phyloP scores from a whole-genome alignment of 2,329 filamentous ascomycete species.

The Aspergillus alliaceus region DNA sequence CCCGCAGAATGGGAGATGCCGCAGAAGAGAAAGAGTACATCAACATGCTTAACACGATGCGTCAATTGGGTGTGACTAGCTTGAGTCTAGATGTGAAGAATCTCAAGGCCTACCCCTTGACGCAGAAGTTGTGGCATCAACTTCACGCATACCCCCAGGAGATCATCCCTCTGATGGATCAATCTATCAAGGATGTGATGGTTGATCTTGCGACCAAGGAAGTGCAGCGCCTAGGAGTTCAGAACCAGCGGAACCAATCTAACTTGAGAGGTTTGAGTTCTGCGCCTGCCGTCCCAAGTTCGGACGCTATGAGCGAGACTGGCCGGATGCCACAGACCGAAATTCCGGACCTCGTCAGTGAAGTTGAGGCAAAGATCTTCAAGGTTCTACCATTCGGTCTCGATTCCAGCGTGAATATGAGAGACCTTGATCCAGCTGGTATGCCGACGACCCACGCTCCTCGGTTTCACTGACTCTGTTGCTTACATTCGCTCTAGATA shows the following conservation, averaged over 20 bases:
- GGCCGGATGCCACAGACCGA: constrained; percentile 35
- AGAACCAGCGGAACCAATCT: constrained; percentile 48
- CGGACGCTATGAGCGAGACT: constrained; percentile 62
- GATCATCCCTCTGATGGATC: constrained; percentile 95
- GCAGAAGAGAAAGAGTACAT: constrained; percentile 80
- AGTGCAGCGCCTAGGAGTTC: constrained; percentile 67
- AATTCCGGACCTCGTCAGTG: constrained; percentile 70
- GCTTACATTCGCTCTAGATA: constrained; percentile 57
- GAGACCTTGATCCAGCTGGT: constrained; percentile 88
- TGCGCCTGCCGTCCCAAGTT: constrained; percentile 75
- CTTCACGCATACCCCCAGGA: constrained; percentile 92
- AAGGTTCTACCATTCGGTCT: constrained; percentile 87
- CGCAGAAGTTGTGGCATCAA: constrained; percentile 93
- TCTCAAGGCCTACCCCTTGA: constrained; percentile 88
- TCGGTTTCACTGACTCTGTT: not conserved
- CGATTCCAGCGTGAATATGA: constrained; percentile 82
- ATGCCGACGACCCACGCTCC: constrained; percentile 22
- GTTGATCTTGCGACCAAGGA: constrained; percentile 82
- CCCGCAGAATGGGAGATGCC: constrained; percentile 63
- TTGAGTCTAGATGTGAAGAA: constrained; percentile 88
- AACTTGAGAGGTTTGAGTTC: constrained; percentile 64
- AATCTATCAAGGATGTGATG: constrained; percentile 89
- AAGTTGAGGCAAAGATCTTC: constrained; percentile 77
- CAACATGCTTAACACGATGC: constrained; percentile 85
- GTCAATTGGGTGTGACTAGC: constrained; percentile 77